Base-by-base conservation (phyloP, 371 early-diverging fungal genomes). In the Mucor velutinosus region DNA sequence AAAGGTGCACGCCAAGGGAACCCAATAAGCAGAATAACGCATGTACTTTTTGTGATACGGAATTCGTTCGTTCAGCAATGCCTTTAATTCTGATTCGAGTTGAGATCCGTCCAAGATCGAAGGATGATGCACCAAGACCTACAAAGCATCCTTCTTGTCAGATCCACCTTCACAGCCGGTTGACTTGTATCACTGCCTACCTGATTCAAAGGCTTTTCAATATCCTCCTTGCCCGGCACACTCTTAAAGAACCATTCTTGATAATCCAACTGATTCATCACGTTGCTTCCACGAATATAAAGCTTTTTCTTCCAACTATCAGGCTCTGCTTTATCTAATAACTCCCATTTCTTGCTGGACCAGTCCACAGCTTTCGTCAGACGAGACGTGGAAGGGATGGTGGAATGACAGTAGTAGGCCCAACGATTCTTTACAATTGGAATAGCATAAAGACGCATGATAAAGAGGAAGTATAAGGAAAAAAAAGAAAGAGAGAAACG, bases 171-270 rank as follows among this genome's bases (percentile, higher is more conserved):
- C 35, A 35, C 6, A 35, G 35, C 10, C 10, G 35, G 2, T 27
- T 7, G 29, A 21, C 32, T 51, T 25, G 25, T 53, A 25, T 21
- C 57, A 30, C 33, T 8, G 62, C 33, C 61, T 79, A 87, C 87
- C 77, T 72, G 76, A 47, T 78, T 78, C 15, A 76, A 60, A 30
- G 75, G 72, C 58, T 73, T 67, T 61, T 75, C 66, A 4, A 77
- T 49, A 41, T 87, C 86, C 62, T 83, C 83, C 47, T 82, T 82
- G 14, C 75, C 66, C 4, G 93, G 93, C 2, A 94, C 81, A 39
- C 83, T 87, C 69, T 93, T 94, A 62, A 94, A 77, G 71, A 93
- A 93, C 73, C 86, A 91, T 75, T 94, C 94, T 51, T 87, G 86
- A 66, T 92, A 87, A 70, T 91, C 90, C 41, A 92, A 75, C 64